Conservation (phyloP, 2,329 filamentous ascomycete species). For the Myriosclerotinia duriaeana region DNA sequence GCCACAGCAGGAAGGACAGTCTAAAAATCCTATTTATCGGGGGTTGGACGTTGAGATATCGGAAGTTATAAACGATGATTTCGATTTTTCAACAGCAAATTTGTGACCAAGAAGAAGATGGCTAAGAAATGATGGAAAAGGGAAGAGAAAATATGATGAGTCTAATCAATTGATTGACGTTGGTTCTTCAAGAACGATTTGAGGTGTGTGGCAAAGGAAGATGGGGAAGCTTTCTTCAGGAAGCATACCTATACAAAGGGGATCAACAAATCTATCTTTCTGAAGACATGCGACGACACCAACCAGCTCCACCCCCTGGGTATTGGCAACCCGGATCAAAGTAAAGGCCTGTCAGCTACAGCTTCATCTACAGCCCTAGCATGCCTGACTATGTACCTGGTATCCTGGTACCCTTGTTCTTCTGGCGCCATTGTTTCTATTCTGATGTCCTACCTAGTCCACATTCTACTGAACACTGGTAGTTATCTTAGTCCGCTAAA, state of each 20-base stretch:
- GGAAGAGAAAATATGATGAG: constrained; percentile 5
- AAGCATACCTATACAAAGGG: constrained; percentile 31
- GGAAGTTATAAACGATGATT: constrained; percentile 24
- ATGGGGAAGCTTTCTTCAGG: constrained; percentile 29
- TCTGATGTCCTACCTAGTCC: constrained; percentile 32
- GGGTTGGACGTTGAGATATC: constrained; percentile 23
- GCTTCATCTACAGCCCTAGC: constrained; percentile 36
- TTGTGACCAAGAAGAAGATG: constrained; percentile 3
- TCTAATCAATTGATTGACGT: constrained; percentile 8
- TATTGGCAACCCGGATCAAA: constrained; percentile 32
- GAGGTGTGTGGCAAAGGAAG: constrained; percentile 26
- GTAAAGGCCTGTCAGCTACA: constrained; percentile 38
- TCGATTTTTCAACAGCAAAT: constrained; percentile 22
- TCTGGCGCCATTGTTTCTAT: constrained; percentile 36
- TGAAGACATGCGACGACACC: constrained; percentile 36
- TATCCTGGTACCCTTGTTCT: constrained; percentile 31
- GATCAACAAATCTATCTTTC: constrained; percentile 27
- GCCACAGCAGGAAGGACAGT: constrained; percentile 36
- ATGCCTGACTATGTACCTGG: constrained; percentile 26
- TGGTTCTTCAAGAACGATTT: constrained; percentile 22
- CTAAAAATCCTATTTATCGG: constrained; percentile 26
- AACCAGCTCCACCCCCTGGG: constrained; percentile 35
- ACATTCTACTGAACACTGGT: constrained; percentile 16
- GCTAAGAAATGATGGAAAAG: constrained; percentile 6
- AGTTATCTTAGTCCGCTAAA: constrained; percentile 17